Evolutionary conservation across 176 grass and related monocot species (phyloP), one percentile per base, ranked within the genome.

Genomic region (Rhynchospora pubera): DNA sequence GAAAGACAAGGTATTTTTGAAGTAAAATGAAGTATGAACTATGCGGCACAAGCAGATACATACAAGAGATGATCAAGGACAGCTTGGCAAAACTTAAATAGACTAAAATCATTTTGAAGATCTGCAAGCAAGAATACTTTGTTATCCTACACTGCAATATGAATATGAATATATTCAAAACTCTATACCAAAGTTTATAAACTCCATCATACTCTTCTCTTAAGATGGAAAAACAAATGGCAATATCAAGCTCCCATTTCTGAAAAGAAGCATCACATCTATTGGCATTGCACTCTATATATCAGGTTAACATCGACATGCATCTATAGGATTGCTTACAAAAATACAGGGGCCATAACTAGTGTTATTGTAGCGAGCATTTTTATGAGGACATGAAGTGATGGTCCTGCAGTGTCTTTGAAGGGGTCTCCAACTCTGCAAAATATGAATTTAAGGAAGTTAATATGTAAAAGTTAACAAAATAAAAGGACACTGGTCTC

Each of bases 341-440:
- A 99, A 78, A 99, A 95, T 77, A 99, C 89, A 1, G 96, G 96
- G 26, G 92, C 96, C 96, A 95, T 95, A 67, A 99, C 96, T 79
- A 99, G 58, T 26, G 96, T 99, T 71, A 99, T 99, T 21, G 96
- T 95, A 2, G 96, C 92, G 9, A 95, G 96, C 96, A 99, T 99
- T 91, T 99, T 99, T 9, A 99, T 99, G 50, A 99, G 90, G 87
- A 99, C 96, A 82, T 99, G 96, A 28, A 95, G 24, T 0, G 96
- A 99, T 44, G 96, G 96, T 0, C 96, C 96, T 0, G 96, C 96
- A 0, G 92, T 99, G 84, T 99, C 96, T 85, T 99, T 99, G 52
- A 99, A 99, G 28, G 96, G 96, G 83, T 95, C 96, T 83, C 96
- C 96, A 89, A 99, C 96, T 66, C 96, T 99, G 87, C 86, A 84